Conservation (phyloP, 768 basidiomycete genomes). For the Cyathus striatus region DNA sequence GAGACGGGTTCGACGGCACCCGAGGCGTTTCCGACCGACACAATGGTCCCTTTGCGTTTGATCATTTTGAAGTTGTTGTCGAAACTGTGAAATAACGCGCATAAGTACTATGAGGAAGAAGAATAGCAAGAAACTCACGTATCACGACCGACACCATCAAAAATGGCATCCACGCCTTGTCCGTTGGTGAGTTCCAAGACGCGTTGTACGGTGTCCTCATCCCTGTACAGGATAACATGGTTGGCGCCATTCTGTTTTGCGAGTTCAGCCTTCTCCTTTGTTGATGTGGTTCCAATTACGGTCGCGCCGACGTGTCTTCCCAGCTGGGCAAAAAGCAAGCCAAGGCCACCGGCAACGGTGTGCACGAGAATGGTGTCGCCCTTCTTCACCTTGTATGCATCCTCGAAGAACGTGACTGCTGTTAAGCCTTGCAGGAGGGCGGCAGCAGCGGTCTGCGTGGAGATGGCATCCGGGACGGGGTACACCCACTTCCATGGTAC, state of each 20-base stretch:
- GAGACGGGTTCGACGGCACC: conserved; percentile 76
- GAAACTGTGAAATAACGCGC: conserved; percentile 52
- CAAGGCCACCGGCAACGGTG: conserved; percentile 90
- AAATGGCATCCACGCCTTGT: conserved; percentile 80
- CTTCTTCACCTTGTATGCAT: conserved; percentile 79
- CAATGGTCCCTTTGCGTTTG: conserved; percentile 83
- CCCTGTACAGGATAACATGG: conserved; percentile 79
- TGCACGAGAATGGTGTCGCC: conserved; percentile 82
- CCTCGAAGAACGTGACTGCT: conserved; percentile 69
- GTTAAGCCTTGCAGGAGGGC: conserved; percentile 74
- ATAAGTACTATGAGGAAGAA: no score
- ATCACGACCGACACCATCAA: conserved; percentile 96
- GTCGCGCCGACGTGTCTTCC: conserved; percentile 73
- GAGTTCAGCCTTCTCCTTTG: conserved; percentile 73
- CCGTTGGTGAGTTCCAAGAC: conserved; percentile 75
- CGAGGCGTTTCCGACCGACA: conserved; percentile 90
- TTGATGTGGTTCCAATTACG: conserved; percentile 92
- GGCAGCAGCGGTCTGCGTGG: conserved; percentile 62
- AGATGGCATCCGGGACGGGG: conserved; percentile 59
- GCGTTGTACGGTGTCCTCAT: conserved; percentile 68
- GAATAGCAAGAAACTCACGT: conserved; percentile 57
- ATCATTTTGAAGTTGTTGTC: conserved; percentile 78
- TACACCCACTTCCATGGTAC: conserved; percentile 57
- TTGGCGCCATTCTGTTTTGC: conserved; percentile 79
- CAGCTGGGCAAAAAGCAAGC: conserved; percentile 61